Base-by-base conservation (phyloP, 177 flowering plant genomes). In the Vitis hybrid region DNA sequence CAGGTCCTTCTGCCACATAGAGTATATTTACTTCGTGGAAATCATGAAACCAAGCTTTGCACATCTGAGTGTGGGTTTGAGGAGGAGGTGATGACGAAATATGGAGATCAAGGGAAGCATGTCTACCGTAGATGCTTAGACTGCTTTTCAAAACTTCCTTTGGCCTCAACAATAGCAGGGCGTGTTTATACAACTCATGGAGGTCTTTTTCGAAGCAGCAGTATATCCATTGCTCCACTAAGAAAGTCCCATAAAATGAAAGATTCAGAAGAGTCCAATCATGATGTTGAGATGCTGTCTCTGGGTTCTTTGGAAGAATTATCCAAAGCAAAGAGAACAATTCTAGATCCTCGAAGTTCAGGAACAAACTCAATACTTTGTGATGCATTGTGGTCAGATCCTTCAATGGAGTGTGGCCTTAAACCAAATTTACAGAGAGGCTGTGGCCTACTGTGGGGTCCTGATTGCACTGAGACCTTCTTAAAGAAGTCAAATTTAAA, bases 381-480 rank as follows among this genome's bases (percentile, higher is more conserved):
- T 48, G 78, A 78, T 78, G 65, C 75, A 9, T 39, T 78, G 50
- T 75, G 75, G 78, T 78, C 81, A 21, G 61, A 75, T 60, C 81
- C 81, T 51, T 77, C 74, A 8, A 70, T 62, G 57, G 65, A 18
- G 48, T 22, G 48, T 31, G 75, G 81, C 16, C 67, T 74, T 12
- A 62, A 26, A 2, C 70, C 65, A 53, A 78, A 72, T 60, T 13
- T 45, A 21, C 53, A 16, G 16, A 51, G 65, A 53, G 66, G 61
- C 16, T 8, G 5, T 19, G 81, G 81, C 51, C 59, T 78, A 4
- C 51, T 62, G 18, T 78, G 81, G 81, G 81, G 81, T 52, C 78
- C 81, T 51, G 81, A 78, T 64, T 78, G 72, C 56, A 78, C 78
- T 11, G 81, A 78, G 59, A 61, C 64, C 31, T 78, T 74, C 52